Conservation (phyloP, 306 rosid species). For the Ormosia emarginata region DNA sequence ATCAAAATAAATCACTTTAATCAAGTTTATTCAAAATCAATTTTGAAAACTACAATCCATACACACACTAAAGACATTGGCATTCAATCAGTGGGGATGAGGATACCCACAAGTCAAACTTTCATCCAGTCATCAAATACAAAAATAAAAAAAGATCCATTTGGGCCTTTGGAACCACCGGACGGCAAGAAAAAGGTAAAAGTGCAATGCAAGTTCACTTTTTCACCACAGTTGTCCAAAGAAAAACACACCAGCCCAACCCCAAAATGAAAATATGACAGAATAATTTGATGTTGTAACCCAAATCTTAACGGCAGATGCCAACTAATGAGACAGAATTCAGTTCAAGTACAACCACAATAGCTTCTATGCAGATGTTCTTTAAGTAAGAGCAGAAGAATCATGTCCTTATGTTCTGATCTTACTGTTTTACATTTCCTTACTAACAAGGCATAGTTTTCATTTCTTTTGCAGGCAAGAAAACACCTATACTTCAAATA, state of each 20-base stretch:
- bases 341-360: conserved; percentile 1
- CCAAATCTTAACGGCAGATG: not conserved
- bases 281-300: not conserved
- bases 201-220: not conserved
- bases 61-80: not conserved
- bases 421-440: conserved; percentile 9
- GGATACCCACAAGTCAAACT: not conserved
- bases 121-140: not conserved
- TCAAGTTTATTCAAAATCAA: no score
- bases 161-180: not conserved
- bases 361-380: not conserved
- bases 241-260: not conserved
- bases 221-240: not conserved
- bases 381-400: conserved; percentile 2
- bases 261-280: not conserved
- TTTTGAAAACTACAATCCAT: no score
- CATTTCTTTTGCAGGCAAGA: conserved; percentile 4
- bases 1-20: not conserved
- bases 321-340: not conserved
- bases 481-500: conserved; percentile 16
- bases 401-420: not conserved
- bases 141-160: not conserved
- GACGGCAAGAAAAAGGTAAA: not conserved
- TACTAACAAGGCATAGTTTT: conserved; percentile 5
- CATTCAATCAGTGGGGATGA: not conserved